Evolutionary conservation across 2,329 filamentous ascomycete genomes (phyloP), one percentile per base, ranked within the genome.

Genomic region (Myotisia sp.): DNA sequence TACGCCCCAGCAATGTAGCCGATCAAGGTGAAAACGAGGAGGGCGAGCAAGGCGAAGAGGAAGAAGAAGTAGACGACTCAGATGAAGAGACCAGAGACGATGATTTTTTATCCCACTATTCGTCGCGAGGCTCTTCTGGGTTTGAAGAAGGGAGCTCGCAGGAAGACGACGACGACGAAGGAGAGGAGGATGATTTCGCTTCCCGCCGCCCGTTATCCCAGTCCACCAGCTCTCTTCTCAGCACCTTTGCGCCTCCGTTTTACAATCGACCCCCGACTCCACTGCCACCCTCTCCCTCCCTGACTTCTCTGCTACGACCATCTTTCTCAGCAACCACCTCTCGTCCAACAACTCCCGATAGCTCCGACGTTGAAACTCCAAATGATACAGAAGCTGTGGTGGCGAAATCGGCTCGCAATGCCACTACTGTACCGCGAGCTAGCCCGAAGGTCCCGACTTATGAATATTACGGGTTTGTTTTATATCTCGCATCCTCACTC

Each of bases 401-500:
- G 23, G 68, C 76, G 18, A 68, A 61, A 51, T 74, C 70, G 18
- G 74, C 68, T 36, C 65, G 62, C 32, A 66, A 64, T 47, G 70
- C 63, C 41, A 70, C 65, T 41, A 77, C 71, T 2, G 74, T 93
- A 12, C 83, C 86, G 4, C 79, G 84, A 37, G 86, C 85, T 2
- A 79, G 79, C 35, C 90, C 90, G 2, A 85, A 90, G 53, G 86
- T 98, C 2, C 90, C 90, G n/a, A 98, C 90, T 0, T 95, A 98
- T 63, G 90, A 98, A 55, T 98, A 95, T 71, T 95, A 95, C 56
- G 90, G 90, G 54, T 98, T 98, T 60, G 87, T 92, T 35, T 71
- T 98, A 32, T 95, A 98, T 62, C 70, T 98, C 24, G 83, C 87
- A 52, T 86, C 79, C 42, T 83, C 78, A 14, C 65, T 90, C 33